phyloP scores from a whole-genome alignment of 352 stramenopile species.

The Pythium biforme region DNA sequence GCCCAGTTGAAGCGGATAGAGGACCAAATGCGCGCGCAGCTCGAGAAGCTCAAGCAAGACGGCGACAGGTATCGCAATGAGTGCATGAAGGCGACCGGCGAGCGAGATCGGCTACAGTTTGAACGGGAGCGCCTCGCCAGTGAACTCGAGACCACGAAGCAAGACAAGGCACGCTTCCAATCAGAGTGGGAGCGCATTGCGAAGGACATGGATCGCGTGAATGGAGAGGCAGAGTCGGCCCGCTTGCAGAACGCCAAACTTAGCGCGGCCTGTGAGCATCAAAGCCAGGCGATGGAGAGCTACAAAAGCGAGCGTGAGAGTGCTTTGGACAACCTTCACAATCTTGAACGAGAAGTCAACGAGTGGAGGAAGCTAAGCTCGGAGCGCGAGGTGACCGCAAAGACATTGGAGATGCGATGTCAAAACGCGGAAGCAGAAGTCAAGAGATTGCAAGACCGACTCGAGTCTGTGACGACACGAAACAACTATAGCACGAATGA shows the following conservation, averaged over 20 bases:
- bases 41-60: constrained; percentile 51
- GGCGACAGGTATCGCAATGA: constrained; percentile 57
- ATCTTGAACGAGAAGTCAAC: constrained; percentile 43
- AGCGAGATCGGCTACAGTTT: constrained; percentile 58
- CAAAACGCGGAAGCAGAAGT: constrained; percentile 44
- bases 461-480: constrained; percentile 37
- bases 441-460: constrained; percentile 38
- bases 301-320: constrained; percentile 48
- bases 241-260: constrained; percentile 62
- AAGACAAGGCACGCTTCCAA: constrained; percentile 46
- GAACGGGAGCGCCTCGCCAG: constrained; percentile 51
- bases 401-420: constrained; percentile 43
- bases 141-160: constrained; percentile 48
- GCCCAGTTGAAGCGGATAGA: constrained; percentile 57
- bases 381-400: constrained; percentile 41
- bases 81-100: constrained; percentile 41
- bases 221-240: constrained; percentile 37
- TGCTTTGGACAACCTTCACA: constrained; percentile 41
- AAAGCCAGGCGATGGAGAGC: constrained; percentile 45
- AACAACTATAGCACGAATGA: constrained; percentile 58
- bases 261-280: constrained; percentile 48
- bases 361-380: constrained; percentile 39
- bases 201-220: constrained; percentile 48
- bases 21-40: constrained; percentile 50
- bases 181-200: constrained; percentile 48